These are phyloP conservation scores for Yamadazyma siamensis DNA, from an alignment of 1,139 yeast genomes.

Conservation along the genomic window DNA sequence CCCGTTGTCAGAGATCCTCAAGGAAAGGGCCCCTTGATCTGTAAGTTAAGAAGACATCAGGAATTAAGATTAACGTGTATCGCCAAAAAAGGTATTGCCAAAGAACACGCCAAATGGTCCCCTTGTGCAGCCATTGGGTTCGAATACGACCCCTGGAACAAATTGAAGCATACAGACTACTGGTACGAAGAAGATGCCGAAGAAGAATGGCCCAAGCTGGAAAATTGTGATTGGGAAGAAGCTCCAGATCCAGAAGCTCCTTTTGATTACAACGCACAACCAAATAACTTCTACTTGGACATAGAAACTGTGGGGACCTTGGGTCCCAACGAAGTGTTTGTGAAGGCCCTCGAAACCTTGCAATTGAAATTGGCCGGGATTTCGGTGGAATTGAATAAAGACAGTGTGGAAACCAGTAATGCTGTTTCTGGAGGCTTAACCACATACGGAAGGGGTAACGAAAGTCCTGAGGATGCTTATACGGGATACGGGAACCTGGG, in stretches of 20 bases:
- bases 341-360: constrained; percentile 76
- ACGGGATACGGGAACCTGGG: constrained; percentile 42
- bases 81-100: constrained; percentile 97
- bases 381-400: constrained; percentile 73
- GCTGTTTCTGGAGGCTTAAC: constrained; percentile 46
- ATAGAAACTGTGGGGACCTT: constrained; percentile 91
- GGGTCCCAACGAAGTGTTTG: constrained; percentile 84
- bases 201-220: constrained; percentile 88
- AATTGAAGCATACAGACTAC: constrained; percentile 88
- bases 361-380: constrained; percentile 91
- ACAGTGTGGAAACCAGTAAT: constrained; percentile 46
- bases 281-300: constrained; percentile 77
- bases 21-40: constrained; percentile 79
- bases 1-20: constrained; percentile 81
- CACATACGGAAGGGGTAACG: constrained; percentile 47
- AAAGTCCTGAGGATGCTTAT: constrained; percentile 39
- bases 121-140: constrained; percentile 97
- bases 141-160: constrained; percentile 99
- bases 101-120: constrained; percentile 98
- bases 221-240: constrained; percentile 94
- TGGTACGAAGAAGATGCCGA: constrained; percentile 93
- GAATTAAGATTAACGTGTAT: constrained; percentile 85
- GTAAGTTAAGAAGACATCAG: constrained; percentile 91
- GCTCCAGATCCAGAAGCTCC: constrained; percentile 86
- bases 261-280: constrained; percentile 82